phyloP scores from a whole-genome alignment of 2,329 filamentous ascomycete genomes.

The Penicillium verrucosum region DNA sequence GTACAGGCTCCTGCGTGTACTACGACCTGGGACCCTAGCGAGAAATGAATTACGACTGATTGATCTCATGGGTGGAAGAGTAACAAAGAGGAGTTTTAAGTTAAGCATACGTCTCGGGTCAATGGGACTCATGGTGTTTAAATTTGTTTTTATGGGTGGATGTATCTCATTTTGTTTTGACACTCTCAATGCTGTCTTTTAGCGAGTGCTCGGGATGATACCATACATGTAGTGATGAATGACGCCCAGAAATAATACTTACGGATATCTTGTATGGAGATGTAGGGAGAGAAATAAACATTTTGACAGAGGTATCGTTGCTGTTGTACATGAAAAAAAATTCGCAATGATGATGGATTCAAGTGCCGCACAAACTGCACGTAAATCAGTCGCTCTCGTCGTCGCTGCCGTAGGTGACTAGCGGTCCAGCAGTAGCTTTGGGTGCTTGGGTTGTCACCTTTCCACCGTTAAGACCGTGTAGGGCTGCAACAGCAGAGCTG shows the following conservation, averaged over 20 bases:
- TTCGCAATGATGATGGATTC: slow-evolving; percentile 12
- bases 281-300: slow-evolving; percentile 3
- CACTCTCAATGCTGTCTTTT: slow-evolving; percentile 16
- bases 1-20: slow-evolving; percentile 77
- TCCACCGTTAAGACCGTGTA: slow-evolving; percentile 56
- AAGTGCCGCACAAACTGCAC: not conserved
- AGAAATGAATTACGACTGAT: slow-evolving; percentile 20
- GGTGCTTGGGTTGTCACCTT: slow-evolving; percentile 43
- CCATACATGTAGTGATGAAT: slow-evolving; percentile 17
- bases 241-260: slow-evolving; percentile 6
- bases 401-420: slow-evolving; percentile 89
- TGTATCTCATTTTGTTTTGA: slow-evolving; percentile 7
- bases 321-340: slow-evolving; percentile 32
- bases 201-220: slow-evolving; percentile 19
- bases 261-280: slow-evolving; percentile 10
- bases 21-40: slow-evolving; percentile 64
- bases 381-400: slow-evolving; percentile 64
- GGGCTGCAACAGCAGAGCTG: slow-evolving; percentile 72
- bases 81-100: not conserved
- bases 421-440: slow-evolving; percentile 55
- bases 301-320: slow-evolving; percentile 31
- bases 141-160: slow-evolving; percentile 1
- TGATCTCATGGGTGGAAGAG: not conserved
- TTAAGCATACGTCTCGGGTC: slow-evolving; percentile 2
- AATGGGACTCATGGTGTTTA: slow-evolving; percentile 14